A percentile compares a stretch with the other conserved stretches of the same genome.
These are phyloP conservation scores for Cryptosporidium canis DNA, from an alignment of 169 alveolate genomes.

Conservation along the genomic window DNA sequence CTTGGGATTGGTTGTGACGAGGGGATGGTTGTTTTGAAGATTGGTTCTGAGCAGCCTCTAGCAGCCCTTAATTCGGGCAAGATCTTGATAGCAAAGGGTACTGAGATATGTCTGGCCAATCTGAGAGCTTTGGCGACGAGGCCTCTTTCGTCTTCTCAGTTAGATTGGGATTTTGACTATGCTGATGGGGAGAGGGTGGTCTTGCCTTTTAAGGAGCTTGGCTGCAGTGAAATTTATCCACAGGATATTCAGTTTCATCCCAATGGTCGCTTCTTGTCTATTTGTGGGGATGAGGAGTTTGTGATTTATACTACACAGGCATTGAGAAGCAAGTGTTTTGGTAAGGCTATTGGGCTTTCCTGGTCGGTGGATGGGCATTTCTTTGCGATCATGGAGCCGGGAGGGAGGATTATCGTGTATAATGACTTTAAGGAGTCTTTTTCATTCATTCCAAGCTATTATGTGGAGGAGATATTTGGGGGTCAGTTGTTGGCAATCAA, in stretches of 20 bases:
- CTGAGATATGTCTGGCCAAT: conserved; percentile 92
- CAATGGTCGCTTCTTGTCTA: conserved; percentile 95
- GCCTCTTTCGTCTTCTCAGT: conserved; percentile 72
- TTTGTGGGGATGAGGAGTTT: conserved; percentile 97
- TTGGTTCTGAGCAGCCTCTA: conserved; percentile 96
- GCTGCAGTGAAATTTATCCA: conserved; percentile 93
- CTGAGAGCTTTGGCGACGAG: conserved; percentile 77
- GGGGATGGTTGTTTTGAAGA: conserved; percentile 93
- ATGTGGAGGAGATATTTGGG: conserved; percentile 89
- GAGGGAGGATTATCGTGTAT: conserved; percentile 83
- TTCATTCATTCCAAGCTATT: conserved; percentile 86
- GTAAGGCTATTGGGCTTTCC: conserved; percentile 92
- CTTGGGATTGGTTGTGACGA: conserved; percentile 88
- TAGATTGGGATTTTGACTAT: conserved; percentile 78
- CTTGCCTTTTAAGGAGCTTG: conserved; percentile 85
- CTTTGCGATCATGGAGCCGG: conserved; percentile 92
- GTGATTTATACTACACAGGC: conserved; percentile 91
- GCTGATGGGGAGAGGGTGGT: conserved; percentile 81
- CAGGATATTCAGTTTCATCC: conserved; percentile 94
- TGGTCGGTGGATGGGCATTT: conserved; percentile 94
- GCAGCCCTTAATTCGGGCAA: conserved; percentile 93
- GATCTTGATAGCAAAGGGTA: conserved; percentile 92
- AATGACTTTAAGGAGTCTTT: conserved; percentile 84
- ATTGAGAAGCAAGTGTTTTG: conserved; percentile 91
- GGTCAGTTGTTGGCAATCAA: conserved; percentile 89